Percentiles rank a stretch among this genome's conserved stretches.
Evolutionary conservation across 2,329 filamentous ascomycete genomes (phyloP).

Genomic region (Aschersonia sp.): DNA sequence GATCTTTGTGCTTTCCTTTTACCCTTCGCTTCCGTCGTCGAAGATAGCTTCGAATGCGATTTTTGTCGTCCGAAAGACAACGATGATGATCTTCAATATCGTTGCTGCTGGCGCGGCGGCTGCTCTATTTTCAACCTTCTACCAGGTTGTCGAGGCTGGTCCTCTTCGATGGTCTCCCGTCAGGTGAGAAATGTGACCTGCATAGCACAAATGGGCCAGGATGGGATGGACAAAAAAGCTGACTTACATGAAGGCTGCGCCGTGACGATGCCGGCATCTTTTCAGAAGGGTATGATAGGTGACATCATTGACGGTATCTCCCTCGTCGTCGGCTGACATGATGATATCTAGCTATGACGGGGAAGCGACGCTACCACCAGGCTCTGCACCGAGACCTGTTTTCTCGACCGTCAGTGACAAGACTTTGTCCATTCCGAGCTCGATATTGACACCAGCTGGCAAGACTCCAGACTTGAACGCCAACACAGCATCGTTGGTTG

Average conservation of each 20-base stretch:
- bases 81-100: conserved; percentile 1
- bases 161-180: conserved; percentile 18
- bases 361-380: background rate
- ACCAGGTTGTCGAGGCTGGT: conserved; percentile 14
- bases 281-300: background rate
- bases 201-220: background rate
- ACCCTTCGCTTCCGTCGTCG: too few species aligned
- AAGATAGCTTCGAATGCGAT: too few species aligned
- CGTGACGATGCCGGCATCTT: conserved; percentile 5
- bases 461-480: background rate
- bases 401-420: background rate
- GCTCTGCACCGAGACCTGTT: background rate
- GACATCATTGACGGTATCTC: too few species aligned
- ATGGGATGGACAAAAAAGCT: conserved; percentile 4
- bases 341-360: background rate
- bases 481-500: background rate
- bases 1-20: background rate
- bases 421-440: background rate
- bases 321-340: background rate
- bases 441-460: background rate
- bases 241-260: conserved; percentile 6
- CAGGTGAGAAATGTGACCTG: conserved; percentile 11
- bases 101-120: conserved; percentile 10
- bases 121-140: conserved; percentile 14
- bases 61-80: background rate